A percentile compares a stretch with the other conserved stretches of the same genome.
These are phyloP conservation scores for Verticillium longisporum DNA, from an alignment of 2,329 filamentous ascomycete species.

Conservation along the genomic window DNA sequence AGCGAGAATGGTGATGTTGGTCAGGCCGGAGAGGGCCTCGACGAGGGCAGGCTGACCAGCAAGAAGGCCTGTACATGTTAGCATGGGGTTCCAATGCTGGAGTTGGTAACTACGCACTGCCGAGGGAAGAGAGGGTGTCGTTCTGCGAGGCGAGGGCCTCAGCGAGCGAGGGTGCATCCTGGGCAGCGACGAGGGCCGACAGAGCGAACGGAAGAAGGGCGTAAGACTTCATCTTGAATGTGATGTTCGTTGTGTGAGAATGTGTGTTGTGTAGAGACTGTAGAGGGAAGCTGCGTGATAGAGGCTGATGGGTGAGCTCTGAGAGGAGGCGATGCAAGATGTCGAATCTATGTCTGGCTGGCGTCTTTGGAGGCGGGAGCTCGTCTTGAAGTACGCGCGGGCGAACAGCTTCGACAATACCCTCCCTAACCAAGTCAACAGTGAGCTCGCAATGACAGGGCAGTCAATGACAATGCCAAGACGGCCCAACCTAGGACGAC, in stretches of 20 bases:
- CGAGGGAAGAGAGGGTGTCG: conserved; percentile 18
- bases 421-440: conserved; percentile 49
- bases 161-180: conserved; percentile 12
- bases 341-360: too few relatives aligned
- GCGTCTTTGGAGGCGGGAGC: conserved; percentile 43
- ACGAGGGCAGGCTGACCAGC: conserved; percentile 9
- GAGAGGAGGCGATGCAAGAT: too few relatives aligned
- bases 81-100: neutral
- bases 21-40: conserved; percentile 2
- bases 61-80: conserved; percentile 13
- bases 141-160: conserved; percentile 19
- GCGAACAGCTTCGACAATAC: conserved; percentile 42
- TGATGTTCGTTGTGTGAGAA: conserved; percentile 11
- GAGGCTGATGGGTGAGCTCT: neutral
- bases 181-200: conserved; percentile 13
- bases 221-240: conserved; percentile 7
- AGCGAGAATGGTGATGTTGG: conserved; percentile 50
- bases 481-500: neutral
- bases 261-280: neutral
- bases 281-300: too few relatives aligned
- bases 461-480: conserved; percentile 2
- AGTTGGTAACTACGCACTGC: conserved; percentile 2
- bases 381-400: conserved; percentile 32
- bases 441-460: conserved; percentile 30
- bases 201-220: conserved; percentile 10